A percentile compares a stretch with the other conserved stretches of the same genome.
Evolutionary conservation across 441 rosid species (phyloP).

Genomic region (Erodium moschatum): DNA sequence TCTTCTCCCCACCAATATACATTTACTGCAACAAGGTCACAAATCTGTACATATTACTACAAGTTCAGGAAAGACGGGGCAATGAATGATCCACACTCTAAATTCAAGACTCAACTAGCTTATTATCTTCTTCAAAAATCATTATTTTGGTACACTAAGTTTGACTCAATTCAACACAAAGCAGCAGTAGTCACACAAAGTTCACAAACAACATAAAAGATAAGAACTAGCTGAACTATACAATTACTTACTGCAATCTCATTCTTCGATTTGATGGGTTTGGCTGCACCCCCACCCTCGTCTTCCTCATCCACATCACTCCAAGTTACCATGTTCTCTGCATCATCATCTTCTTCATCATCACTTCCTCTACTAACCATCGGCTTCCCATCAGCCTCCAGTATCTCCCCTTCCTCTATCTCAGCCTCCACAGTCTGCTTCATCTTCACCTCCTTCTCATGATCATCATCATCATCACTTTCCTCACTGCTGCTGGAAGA

Average conservation of each 20-base stretch:
- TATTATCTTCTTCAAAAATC: no score
- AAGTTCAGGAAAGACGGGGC: not conserved
- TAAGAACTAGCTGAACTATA: no score
- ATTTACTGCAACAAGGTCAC: not conserved
- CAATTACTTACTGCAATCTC: constrained; percentile 51
- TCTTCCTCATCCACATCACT: constrained; percentile 26
- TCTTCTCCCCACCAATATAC: not conserved
- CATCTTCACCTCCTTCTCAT: constrained; percentile 21
- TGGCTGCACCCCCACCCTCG: constrained; percentile 30
- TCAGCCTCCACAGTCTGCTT: constrained; percentile 30
- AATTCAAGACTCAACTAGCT: not conserved
- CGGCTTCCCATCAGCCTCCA: constrained; percentile 31
- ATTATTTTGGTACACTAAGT: no score
- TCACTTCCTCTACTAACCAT: constrained; percentile 21
- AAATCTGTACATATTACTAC: not conserved
- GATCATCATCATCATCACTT: constrained; percentile 18
- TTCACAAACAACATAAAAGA: no score
- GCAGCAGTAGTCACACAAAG: no score
- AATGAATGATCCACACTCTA: not conserved
- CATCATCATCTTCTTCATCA: constrained; percentile 3
- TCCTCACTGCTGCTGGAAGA: constrained; percentile 15
- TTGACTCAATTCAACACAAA: no score
- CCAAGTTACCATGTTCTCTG: constrained; percentile 14
- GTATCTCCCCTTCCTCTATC: constrained; percentile 86
- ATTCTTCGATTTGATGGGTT: constrained; percentile 75